Percentiles rank a stretch among this genome's conserved stretches.
Evolutionary conservation across 768 basidiomycete genomes (phyloP).

Genomic region (Phylloporus sp.): DNA sequence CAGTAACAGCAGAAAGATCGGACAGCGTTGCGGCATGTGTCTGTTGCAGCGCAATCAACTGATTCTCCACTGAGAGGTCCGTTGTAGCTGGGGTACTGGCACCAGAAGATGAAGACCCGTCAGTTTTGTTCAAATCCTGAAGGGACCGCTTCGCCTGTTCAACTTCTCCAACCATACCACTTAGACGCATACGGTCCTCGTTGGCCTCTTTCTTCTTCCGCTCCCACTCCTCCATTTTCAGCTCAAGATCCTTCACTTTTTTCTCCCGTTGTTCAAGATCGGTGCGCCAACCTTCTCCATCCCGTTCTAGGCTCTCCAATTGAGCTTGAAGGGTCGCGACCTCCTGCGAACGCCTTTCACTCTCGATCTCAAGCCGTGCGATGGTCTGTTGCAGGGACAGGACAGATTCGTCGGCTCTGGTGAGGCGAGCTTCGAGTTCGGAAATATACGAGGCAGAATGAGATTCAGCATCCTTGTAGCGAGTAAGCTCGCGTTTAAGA

Average conservation of each 20-base stretch:
- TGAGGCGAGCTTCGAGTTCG: conserved; percentile 80
- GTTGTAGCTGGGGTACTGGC: conserved; percentile 28
- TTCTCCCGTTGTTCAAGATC: conserved; percentile 84
- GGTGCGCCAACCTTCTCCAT: conserved; percentile 76
- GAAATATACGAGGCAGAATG: conserved; percentile 75
- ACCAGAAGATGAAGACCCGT: conserved; percentile 30
- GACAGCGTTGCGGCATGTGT: conserved; percentile 76
- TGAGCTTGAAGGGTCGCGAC: conserved; percentile 67
- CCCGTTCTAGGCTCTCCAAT: conserved; percentile 62
- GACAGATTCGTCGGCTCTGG: conserved; percentile 75
- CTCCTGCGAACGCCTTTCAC: conserved; percentile 68
- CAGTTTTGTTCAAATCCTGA: conserved; percentile 39
- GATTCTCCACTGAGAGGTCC: conserved; percentile 47
- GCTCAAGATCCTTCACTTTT: conserved; percentile 71
- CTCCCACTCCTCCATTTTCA: conserved; percentile 76
- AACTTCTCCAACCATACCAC: conserved; percentile 65
- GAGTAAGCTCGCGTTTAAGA: conserved; percentile 76
- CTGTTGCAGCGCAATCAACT: conserved; percentile 74
- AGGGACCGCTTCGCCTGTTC: conserved; percentile 65
- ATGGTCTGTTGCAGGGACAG: conserved; percentile 65
- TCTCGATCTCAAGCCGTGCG: conserved; percentile 72
- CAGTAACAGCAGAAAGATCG: conserved; percentile 72
- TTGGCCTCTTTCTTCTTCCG: conserved; percentile 63
- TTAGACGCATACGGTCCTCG: conserved; percentile 63
- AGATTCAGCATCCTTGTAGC: conserved; percentile 71